Evolutionary conservation across 257 asterid genomes (phyloP).

Genomic region (Lycium ferocissimum): DNA sequence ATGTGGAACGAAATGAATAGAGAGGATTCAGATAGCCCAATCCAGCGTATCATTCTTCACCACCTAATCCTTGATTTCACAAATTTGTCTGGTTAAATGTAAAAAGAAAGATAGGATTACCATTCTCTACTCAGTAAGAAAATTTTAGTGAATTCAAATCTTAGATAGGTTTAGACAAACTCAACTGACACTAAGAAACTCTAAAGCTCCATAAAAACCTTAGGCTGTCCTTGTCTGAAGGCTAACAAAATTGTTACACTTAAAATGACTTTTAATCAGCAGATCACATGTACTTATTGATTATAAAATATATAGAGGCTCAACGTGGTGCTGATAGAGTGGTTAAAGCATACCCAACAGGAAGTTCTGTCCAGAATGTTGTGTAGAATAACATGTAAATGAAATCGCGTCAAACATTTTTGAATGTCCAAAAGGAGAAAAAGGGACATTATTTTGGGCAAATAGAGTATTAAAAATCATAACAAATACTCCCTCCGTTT

Average conservation of each 20-base stretch:
- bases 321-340: neutral
- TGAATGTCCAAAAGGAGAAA: neutral
- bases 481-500: too few species aligned
- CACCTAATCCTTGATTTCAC: neutral
- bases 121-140: neutral
- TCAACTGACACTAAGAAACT: constrained; percentile 12
- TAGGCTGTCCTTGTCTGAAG: neutral
- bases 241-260: neutral
- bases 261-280: constrained; percentile 12
- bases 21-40: neutral
- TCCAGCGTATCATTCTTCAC: neutral
- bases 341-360: neutral
- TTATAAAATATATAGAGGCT: neutral
- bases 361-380: neutral
- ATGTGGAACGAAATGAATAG: neutral
- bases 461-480: neutral
- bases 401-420: constrained; percentile 6
- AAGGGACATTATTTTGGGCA: neutral
- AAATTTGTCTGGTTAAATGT: neutral
- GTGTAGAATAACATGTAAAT: neutral
- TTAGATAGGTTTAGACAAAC: neutral
- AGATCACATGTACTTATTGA: neutral
- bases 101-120: neutral
- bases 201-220: neutral
- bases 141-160: neutral